These are phyloP conservation scores for Apostasia ramifera DNA, from an alignment of 106 monocot species.

Conservation along the genomic window DNA sequence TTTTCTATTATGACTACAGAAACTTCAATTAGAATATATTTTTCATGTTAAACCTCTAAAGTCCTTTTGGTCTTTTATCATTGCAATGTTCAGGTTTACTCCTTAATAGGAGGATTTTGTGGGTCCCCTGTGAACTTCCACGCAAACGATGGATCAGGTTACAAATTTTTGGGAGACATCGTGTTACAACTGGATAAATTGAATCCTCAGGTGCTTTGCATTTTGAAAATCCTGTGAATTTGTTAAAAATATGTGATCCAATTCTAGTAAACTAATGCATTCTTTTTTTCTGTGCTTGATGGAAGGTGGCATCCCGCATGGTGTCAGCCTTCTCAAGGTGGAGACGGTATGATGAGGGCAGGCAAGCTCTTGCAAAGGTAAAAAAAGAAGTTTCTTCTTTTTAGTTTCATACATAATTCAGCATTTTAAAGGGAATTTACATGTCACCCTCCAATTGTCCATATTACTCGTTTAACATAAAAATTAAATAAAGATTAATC, in stretches of 20 bases:
- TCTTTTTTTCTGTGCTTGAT: not conserved
- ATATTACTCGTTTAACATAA: too few relatives aligned
- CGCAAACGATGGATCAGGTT: constrained; percentile 97
- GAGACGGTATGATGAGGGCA: constrained; percentile 76
- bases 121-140: constrained; percentile 91
- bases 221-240: not conserved
- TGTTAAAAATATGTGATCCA: not conserved
- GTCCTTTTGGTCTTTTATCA: too few relatives aligned
- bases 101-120: constrained; percentile 92
- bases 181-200: constrained; percentile 88
- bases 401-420: too few relatives aligned
- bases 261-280: not conserved
- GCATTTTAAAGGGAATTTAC: too few relatives aligned
- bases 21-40: too few relatives aligned
- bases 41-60: too few relatives aligned
- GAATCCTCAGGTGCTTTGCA: constrained; percentile 75
- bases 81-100: constrained; percentile 52
- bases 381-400: not conserved
- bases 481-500: too few relatives aligned
- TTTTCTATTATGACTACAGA: not conserved
- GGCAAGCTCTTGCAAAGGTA: constrained; percentile 91
- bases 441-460: too few relatives aligned
- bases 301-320: constrained; percentile 92
- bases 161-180: constrained; percentile 90
- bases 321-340: constrained; percentile 94